phyloP scores from a whole-genome alignment of 192 early-diverging fungal genomes.

The Rhizoclosmatium globosum region DNA sequence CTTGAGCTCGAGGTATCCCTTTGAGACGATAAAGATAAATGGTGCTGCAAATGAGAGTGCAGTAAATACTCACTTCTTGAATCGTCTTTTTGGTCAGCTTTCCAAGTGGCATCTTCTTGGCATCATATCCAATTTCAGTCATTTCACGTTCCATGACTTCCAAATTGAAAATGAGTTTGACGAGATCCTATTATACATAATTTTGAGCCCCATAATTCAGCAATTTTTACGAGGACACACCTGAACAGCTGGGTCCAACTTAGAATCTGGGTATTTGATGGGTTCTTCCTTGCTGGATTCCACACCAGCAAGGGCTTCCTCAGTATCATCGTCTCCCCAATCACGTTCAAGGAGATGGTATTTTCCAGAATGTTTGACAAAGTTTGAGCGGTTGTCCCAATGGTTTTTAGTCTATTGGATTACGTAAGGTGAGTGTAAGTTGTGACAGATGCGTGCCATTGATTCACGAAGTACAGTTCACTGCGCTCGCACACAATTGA shows the following conservation, averaged over 20 bases:
- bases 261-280: slow-evolving; percentile 42
- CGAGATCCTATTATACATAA: slow-evolving; percentile 66
- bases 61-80: slow-evolving; percentile 44
- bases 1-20: slow-evolving; percentile 67
- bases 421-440: neutral
- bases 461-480: neutral
- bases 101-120: slow-evolving; percentile 79
- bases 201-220: neutral
- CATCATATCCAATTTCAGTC: slow-evolving; percentile 76
- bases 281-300: slow-evolving; percentile 33
- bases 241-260: slow-evolving; percentile 50
- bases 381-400: slow-evolving; percentile 68
- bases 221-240: neutral
- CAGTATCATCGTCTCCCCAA: slow-evolving; percentile 64
- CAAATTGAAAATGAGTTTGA: slow-evolving; percentile 76
- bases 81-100: slow-evolving; percentile 73
- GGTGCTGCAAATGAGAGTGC: neutral
- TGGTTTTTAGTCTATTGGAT: slow-evolving; percentile 63
- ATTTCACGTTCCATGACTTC: slow-evolving; percentile 64
- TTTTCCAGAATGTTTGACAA: slow-evolving; percentile 59
- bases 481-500: too few species aligned
- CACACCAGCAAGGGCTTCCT: slow-evolving; percentile 25
- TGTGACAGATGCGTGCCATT: neutral
- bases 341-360: slow-evolving; percentile 75
- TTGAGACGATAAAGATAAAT: neutral